Percentiles rank a stretch among this genome's conserved stretches.
Evolutionary conservation across 805 yeast genomes (phyloP).

Genomic region (Candida fluviatilis): DNA sequence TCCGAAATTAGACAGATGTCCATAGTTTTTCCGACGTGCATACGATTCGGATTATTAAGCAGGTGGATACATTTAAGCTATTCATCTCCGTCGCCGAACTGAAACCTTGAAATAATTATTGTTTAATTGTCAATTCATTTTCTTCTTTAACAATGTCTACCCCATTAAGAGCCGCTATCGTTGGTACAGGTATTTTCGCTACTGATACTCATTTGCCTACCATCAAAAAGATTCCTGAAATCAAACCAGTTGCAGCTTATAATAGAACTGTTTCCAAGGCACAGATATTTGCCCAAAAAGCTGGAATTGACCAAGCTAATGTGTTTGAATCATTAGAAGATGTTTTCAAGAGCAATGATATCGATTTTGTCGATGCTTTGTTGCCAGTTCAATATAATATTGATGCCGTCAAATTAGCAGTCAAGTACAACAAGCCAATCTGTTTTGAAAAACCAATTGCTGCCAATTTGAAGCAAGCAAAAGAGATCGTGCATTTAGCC

Average conservation of each 20-base stretch:
- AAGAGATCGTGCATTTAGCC: slow-evolving; percentile 67
- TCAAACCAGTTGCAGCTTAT: slow-evolving; percentile 65
- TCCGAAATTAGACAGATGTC: too few relatives aligned
- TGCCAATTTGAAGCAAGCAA: slow-evolving; percentile 76
- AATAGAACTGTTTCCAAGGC: slow-evolving; percentile 88
- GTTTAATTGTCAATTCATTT: too few relatives aligned
- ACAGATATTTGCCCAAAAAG: slow-evolving; percentile 63
- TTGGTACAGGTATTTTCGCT: slow-evolving; percentile 90
- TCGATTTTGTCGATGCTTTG: slow-evolving; percentile 79
- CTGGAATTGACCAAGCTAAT: slow-evolving; percentile 45
- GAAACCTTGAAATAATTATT: too few relatives aligned
- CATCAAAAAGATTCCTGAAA: slow-evolving; percentile 45
- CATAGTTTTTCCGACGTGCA: background rate
- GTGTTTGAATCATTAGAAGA: slow-evolving; percentile 61
- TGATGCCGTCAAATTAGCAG: slow-evolving; percentile 63
- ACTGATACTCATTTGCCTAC: slow-evolving; percentile 79
- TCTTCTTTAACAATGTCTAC: slow-evolving; percentile 9
- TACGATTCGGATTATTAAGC: too few relatives aligned
- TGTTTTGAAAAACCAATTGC: slow-evolving; percentile 91
- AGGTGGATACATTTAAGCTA: background rate
- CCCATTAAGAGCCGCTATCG: slow-evolving; percentile 54
- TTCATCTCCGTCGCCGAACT: background rate
- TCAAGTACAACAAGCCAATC: slow-evolving; percentile 72
- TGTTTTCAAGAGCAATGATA: slow-evolving; percentile 59
- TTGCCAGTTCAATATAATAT: slow-evolving; percentile 85